Conservation (phyloP, 352 stramenopile genomes). For the Globisporangium spinosum region DNA sequence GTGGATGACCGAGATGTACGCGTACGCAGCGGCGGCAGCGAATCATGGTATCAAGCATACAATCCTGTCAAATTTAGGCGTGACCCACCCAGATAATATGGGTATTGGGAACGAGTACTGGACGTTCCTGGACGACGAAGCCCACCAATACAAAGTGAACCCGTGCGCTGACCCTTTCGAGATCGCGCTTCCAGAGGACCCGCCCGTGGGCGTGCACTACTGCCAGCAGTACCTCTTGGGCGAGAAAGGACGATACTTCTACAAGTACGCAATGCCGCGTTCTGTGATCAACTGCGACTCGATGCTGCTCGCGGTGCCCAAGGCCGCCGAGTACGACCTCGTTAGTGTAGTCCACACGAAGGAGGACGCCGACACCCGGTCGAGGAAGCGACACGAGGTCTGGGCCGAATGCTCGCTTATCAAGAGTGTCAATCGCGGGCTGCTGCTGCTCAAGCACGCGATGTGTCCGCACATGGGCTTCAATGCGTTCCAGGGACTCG, state of each 20-base stretch:
- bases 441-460: constrained; percentile 17
- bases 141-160: constrained; percentile 19
- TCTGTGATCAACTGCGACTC: constrained; percentile 35
- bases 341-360: constrained; percentile 18
- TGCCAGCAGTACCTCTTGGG: constrained; percentile 23
- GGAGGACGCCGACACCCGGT: constrained; percentile 6
- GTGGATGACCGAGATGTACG: constrained; percentile 39
- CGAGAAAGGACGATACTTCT: constrained; percentile 44
- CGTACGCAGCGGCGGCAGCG: constrained; percentile 22
- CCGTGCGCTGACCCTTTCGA: constrained; percentile 20
- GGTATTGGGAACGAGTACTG: constrained; percentile 19
- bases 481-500: too few relatives aligned
- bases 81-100: too few relatives aligned
- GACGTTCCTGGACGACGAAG: constrained; percentile 16
- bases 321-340: constrained; percentile 35
- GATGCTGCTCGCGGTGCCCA: constrained; percentile 35
- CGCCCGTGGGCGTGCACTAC: constrained; percentile 28
- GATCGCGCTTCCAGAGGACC: constrained; percentile 14
- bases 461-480: too few relatives aligned
- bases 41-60: constrained; percentile 35
- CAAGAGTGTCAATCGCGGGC: constrained; percentile 24
- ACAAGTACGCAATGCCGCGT: constrained; percentile 46
- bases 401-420: constrained; percentile 28
- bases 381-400: constrained; percentile 25
- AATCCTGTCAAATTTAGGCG: constrained; percentile 21